These are phyloP conservation scores for Carex littledalei DNA, from an alignment of 176 grass and related monocot genomes.

Conservation along the genomic window DNA sequence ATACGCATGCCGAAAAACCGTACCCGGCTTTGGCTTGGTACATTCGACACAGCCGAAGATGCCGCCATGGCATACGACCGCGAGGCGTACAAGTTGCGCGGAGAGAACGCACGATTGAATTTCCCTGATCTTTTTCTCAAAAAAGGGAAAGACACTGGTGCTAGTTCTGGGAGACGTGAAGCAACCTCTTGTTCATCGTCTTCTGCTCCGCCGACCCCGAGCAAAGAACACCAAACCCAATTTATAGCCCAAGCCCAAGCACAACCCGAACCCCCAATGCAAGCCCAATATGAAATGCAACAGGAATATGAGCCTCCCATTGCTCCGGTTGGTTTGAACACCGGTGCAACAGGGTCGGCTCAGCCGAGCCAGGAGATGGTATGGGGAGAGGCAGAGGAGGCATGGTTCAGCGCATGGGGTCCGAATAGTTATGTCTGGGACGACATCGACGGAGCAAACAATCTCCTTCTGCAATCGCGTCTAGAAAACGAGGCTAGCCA, in stretches of 20 bases:
- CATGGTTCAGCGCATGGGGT: conserved; percentile 90
- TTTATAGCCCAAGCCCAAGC: conserved; percentile 3
- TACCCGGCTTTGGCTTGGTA: conserved; percentile 88
- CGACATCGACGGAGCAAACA: conserved; percentile 77
- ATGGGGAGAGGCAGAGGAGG: conserved; percentile 72
- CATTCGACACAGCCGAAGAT: conserved; percentile 96
- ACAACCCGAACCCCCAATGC: background rate
- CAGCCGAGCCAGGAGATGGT: conserved; percentile 28
- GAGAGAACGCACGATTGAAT: conserved; percentile 87
- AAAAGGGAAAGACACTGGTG: conserved; percentile 38
- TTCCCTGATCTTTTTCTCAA: conserved; percentile 88
- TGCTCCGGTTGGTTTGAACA: background rate
- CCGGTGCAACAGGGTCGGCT: conserved; percentile 1
- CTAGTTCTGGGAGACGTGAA: conserved; percentile 30
- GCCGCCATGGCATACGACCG: conserved; percentile 93
- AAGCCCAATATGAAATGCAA: conserved; percentile 24
- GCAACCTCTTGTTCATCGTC: conserved; percentile 40
- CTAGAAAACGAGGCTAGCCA: conserved; percentile 38
- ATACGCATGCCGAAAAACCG: conserved; percentile 91
- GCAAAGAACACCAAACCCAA: conserved; percentile 21
- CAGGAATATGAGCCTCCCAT: conserved; percentile 5
- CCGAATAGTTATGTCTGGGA: conserved; percentile 90
- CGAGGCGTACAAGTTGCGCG: conserved; percentile 85
- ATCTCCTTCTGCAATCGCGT: conserved; percentile 71
- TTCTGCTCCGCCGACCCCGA: conserved; percentile 34